Conservation (phyloP, 331 rosid genomes). For the Quercus tomentella region DNA sequence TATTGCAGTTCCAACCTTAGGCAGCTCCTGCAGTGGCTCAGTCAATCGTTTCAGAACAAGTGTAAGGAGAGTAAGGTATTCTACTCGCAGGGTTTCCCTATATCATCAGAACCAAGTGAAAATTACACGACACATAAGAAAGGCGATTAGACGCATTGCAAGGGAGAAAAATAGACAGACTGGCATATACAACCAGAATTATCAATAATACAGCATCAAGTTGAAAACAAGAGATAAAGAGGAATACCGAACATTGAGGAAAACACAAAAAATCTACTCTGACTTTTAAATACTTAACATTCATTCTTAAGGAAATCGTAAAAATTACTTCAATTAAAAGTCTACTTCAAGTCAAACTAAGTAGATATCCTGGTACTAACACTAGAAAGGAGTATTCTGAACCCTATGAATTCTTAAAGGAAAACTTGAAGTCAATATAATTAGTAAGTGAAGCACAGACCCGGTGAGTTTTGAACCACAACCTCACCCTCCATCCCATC, state of each 20-base stretch:
- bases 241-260: not conserved
- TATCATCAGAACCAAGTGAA: slow-evolving; percentile 23
- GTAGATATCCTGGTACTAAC: not conserved
- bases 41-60: slow-evolving; percentile 65
- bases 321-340: not conserved
- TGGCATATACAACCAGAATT: not conserved
- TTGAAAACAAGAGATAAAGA: slow-evolving; percentile 3
- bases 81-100: slow-evolving; percentile 76
- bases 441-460: too few species aligned
- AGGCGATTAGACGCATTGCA: not conserved
- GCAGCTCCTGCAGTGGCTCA: slow-evolving; percentile 55
- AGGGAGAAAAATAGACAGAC: not conserved
- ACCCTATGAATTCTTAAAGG: not conserved
- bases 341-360: not conserved
- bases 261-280: not conserved
- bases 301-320: not conserved
- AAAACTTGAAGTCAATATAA: too few species aligned
- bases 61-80: slow-evolving; percentile 64
- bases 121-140: not conserved
- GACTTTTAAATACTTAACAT: not conserved
- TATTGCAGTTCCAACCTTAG: slow-evolving; percentile 57
- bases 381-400: not conserved
- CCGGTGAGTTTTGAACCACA: too few species aligned
- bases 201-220: not conserved
- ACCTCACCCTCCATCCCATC: too few species aligned